Evolutionary conservation across 495 filamentous ascomycete species (phyloP).

Genomic region (Amniculicola lignicola): DNA sequence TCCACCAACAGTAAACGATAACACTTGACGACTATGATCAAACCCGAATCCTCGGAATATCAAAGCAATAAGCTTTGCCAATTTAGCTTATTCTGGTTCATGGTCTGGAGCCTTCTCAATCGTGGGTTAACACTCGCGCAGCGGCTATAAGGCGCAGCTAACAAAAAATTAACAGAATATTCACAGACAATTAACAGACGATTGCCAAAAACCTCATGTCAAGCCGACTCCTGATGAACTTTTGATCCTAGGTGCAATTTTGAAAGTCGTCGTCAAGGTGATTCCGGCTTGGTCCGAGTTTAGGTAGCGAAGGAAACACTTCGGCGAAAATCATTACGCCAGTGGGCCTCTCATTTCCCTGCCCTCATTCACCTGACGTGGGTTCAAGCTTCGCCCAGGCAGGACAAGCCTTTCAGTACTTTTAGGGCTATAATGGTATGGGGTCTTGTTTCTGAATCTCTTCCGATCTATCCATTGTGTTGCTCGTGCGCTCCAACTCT

Average conservation of each 20-base stretch:
- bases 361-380: conserved; percentile 12
- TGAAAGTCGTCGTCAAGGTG: too few species aligned
- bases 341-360: conserved; percentile 16
- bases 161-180: background rate
- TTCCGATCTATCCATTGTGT: background rate
- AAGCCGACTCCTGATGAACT: too few species aligned
- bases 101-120: background rate
- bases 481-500: background rate
- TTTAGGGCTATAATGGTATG: background rate
- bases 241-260: too few species aligned
- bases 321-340: background rate
- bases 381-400: conserved; percentile 9
- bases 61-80: background rate
- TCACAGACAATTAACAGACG: background rate
- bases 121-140: background rate
- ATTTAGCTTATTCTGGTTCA: background rate
- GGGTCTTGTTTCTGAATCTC: background rate
- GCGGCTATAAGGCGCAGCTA: background rate
- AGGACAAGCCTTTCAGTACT: conserved; percentile 10
- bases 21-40: background rate
- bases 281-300: too few species aligned
- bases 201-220: too few species aligned
- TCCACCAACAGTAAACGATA: conserved; percentile 15
- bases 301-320: background rate
- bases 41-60: background rate